Evolutionary conservation across 2,329 filamentous ascomycete species (phyloP), one percentile per base, ranked within the genome.

Genomic region (Stemphylium vesicarium): DNA sequence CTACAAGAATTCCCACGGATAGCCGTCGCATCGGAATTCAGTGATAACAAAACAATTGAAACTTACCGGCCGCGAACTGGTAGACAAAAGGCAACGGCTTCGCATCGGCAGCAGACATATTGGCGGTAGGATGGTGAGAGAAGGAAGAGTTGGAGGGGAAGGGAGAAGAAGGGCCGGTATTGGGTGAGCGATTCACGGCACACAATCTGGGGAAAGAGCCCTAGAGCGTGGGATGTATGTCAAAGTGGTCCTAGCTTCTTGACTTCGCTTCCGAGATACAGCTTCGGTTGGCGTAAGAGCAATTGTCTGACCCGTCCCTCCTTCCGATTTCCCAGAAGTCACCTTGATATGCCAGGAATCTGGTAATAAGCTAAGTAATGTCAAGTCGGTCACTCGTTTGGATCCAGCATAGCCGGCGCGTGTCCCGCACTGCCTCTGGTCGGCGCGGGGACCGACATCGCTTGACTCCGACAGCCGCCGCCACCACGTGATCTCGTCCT

Each of bases 51-150:
- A 60, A 59, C 58, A 55, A 65, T 66, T 61, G 62, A 48, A 40
- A 81, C 85, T 74, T 75, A 88, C 93, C 93, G 74, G 94, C 93
- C 77, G 88, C 90, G 83, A 98, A 96, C 82, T 96, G 93, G 87
- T 97, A 97, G 68, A 87, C 78, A 80, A 97, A 97, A 56, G 92
- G 92, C 67, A 97, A 86, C 55, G 93, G 91, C 80, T 92, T 89
- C 44, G 60, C 64, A 64, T 88, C 78, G 63, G 78, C 69, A 62
- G 77, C 68, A 57, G 80, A 75, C 80, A 82, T 82, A 16, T 58
- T 72, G 65, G 18, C 49, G 58, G 60, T 41, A 46, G 60, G 55
- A 43, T 50, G 48, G 39, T 44, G 39, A 53, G 38, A 40, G 50
- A 39, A 43, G 26, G 24, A 12, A 42, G 15, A 18, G 18, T 31